A percentile compares a stretch with the other conserved stretches of the same genome.
phyloP scores from a whole-genome alignment of 83 land plant genomes.

The Picea engelmannii region DNA sequence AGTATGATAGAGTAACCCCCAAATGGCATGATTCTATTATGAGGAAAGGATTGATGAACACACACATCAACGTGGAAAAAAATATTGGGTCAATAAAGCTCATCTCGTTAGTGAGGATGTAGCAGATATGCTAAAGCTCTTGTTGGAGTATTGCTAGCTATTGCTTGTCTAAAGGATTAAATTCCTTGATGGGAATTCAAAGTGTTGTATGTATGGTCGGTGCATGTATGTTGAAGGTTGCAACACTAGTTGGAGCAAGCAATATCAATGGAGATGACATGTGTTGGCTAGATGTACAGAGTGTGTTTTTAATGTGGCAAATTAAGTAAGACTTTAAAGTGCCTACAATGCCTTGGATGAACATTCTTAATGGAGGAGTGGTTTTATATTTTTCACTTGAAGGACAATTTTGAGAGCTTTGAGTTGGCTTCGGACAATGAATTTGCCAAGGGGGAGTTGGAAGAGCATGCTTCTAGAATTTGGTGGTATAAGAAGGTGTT shows the following conservation, averaged over 20 bases:
- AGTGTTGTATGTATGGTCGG: neutral
- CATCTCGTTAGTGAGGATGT: too few species aligned
- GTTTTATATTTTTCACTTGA: too few species aligned
- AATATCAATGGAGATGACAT: neutral
- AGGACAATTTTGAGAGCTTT: neutral
- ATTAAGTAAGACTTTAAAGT: neutral
- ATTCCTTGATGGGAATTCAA: neutral
- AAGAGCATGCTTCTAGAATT: neutral
- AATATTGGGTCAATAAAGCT: too few species aligned
- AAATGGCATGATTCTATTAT: too few species aligned
- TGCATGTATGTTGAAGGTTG: neutral
- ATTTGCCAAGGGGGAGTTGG: neutral
- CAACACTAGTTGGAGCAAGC: neutral
- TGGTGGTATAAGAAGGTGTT: neutral
- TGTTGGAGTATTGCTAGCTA: too few species aligned
- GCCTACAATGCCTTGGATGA: neutral
- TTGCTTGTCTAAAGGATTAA: too few species aligned
- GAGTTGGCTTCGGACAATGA: neutral
- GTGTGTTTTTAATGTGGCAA: too few species aligned
- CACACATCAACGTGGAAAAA: too few species aligned
- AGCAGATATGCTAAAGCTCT: too few species aligned
- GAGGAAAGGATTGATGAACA: too few species aligned
- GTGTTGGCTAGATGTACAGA: too few species aligned
- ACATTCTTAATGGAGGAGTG: neutral
- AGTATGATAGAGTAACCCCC: too few species aligned